Evolutionary conservation across 2,329 filamentous ascomycete species (phyloP), one percentile per base, ranked within the genome.

Genomic region (Colletotrichum incanum): DNA sequence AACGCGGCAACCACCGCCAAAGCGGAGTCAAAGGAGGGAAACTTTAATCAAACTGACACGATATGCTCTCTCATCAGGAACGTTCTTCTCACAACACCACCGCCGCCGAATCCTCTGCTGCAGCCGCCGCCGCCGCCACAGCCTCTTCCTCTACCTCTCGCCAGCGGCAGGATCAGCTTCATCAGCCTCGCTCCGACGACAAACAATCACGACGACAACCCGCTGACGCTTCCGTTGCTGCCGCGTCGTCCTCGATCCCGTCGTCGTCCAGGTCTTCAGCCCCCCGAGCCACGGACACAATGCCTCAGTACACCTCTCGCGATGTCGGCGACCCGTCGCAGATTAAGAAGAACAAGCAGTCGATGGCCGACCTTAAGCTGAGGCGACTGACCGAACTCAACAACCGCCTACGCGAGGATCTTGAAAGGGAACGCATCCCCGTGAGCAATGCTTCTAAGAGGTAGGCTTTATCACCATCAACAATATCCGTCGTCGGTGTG

Each of bases 331-430:
- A 92, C 81, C 89, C 90, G 82, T 89, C 89, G 79, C 90, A 92
- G 82, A 90, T 91, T 78, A 91, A 90, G 89, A 97, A 95, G 87
- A 98, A 97, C 88, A 98, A 98, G 89, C 96, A 98, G 87, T 98
- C 94, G 82, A 98, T 99, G 94, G 96, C 96, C 78, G 96, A 99
- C 83, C 90, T 99, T 76, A 99, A 99, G 89, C 91, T 98, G 79
- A 93, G 96, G 80, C 93, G 96, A 76, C 89, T 99, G 84, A 98
- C 95, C 74, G 96, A 99, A 87, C 91, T 99, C 79, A 99, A 98
- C 89, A 94, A 94, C 84, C 93, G 96, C 78, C 87, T 99, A 83
- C 94, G 95, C 79, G 96, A 99, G 85, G 96, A 99, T 83, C 88
- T 99, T 75, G 96, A 98, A 79, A 91, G 96, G 82, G 95, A 97